Evolutionary conservation across 257 asterid genomes (phyloP).

Genomic region (Verbascum thapsus): DNA sequence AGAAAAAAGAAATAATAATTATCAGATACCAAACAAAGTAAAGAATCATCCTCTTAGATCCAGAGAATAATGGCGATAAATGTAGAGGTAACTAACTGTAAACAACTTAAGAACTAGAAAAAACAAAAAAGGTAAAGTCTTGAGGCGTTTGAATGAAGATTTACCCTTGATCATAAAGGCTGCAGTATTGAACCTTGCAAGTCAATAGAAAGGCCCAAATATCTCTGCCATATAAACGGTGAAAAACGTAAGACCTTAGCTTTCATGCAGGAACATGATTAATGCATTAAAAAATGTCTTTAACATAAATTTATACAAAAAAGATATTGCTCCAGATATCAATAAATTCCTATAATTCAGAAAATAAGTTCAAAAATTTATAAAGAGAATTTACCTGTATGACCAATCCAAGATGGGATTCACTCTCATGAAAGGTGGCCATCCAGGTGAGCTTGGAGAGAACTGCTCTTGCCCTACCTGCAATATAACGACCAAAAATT

Average conservation of each 20-base stretch:
- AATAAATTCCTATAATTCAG: slow-evolving; percentile 2
- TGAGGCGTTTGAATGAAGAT: slow-evolving; percentile 20
- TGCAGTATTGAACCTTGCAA: slow-evolving; percentile 88
- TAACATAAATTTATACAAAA: not conserved
- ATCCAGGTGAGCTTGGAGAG: slow-evolving; percentile 94
- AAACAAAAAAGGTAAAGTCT: slow-evolving; percentile 15
- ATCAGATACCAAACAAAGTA: not conserved
- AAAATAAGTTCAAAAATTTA: slow-evolving; percentile 16
- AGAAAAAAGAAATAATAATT: slow-evolving; percentile 23
- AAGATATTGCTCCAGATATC: not conserved
- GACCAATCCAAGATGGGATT: slow-evolving; percentile 99
- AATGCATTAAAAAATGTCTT: not conserved
- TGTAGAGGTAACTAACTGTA: not conserved
- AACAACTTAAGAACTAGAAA: not conserved
- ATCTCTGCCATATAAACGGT: slow-evolving; percentile 63
- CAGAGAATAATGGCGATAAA: not conserved
- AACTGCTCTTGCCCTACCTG: slow-evolving; percentile 96
- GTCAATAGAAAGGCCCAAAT: slow-evolving; percentile 96
- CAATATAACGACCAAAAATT: slow-evolving; percentile 25
- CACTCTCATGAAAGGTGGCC: slow-evolving; percentile 98
- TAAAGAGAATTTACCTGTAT: slow-evolving; percentile 55
- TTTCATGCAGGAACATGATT: slow-evolving; percentile 17
- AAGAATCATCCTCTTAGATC: not conserved
- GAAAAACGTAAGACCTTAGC: slow-evolving; percentile 28
- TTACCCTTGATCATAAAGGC: slow-evolving; percentile 97